These are phyloP conservation scores for Bertia moriformis DNA, from an alignment of 2,329 filamentous ascomycete genomes.

Conservation along the genomic window DNA sequence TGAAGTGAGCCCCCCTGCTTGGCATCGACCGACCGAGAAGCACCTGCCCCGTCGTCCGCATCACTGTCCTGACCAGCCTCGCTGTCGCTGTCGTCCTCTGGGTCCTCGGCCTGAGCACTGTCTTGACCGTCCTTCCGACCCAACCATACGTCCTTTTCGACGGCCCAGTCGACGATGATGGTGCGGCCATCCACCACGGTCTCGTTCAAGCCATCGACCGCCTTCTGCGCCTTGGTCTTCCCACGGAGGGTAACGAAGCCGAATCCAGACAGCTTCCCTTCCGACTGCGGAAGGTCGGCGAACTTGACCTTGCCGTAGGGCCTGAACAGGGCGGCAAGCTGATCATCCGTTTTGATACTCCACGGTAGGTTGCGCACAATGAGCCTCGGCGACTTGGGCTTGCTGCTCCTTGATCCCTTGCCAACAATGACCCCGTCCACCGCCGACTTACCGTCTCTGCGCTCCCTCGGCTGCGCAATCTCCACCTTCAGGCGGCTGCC, in stretches of 20 bases:
- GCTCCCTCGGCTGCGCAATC: conserved; percentile 70
- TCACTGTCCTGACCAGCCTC: no score
- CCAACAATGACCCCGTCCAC: conserved; percentile 16
- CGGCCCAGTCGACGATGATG: conserved; percentile 90
- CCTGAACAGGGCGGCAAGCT: conserved; percentile 65
- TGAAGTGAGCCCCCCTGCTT: conserved; percentile 13
- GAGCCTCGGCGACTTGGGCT: conserved; percentile 57
- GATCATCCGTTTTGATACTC: conserved; percentile 78
- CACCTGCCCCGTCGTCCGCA: conserved; percentile 9
- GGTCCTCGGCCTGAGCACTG: conserved; percentile 13
- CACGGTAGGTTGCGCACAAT: conserved; percentile 91
- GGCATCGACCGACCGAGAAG: conserved; percentile 16
- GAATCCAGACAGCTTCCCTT: conserved; percentile 68
- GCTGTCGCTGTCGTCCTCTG: conserved; percentile 16
- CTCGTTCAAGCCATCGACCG: conserved; percentile 72
- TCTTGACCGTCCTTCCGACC: conserved; percentile 29
- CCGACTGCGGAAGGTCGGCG: conserved; percentile 68
- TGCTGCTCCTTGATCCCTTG: conserved; percentile 24
- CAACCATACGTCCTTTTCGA: conserved; percentile 79
- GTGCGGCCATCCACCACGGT: conserved; percentile 77
- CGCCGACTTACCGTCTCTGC: conserved; percentile 39
- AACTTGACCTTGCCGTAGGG: conserved; percentile 87
- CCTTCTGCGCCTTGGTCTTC: conserved; percentile 79
- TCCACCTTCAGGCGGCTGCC: conserved; percentile 77
- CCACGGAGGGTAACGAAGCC: conserved; percentile 84